Percentiles rank a stretch among this genome's conserved stretches.
phyloP scores from a whole-genome alignment of 768 basidiomycete genomes.

The Cystobasidium onofrii region DNA sequence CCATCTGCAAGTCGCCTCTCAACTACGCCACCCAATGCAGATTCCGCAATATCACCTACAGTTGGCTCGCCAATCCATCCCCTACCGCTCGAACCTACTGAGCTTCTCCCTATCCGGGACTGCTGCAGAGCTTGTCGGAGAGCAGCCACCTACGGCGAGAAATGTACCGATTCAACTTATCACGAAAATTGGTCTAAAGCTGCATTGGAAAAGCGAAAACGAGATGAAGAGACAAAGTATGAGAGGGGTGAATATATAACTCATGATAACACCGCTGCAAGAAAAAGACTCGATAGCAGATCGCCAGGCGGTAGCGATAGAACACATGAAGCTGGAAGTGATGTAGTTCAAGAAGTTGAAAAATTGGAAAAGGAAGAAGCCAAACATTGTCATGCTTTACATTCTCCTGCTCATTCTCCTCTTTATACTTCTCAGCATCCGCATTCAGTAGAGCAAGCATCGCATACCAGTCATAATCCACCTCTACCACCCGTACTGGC shows the following conservation, averaged over 20 bases:
- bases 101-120: not conserved
- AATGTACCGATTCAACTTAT: not conserved
- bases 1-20: not conserved
- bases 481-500: not conserved
- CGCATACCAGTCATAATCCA: not conserved
- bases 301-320: too few species aligned
- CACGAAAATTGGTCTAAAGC: conserved; percentile 4
- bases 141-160: not conserved
- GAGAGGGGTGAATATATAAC: conserved; percentile 4
- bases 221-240: conserved; percentile 3
- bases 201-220: conserved; percentile 10
- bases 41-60: conserved; percentile 1
- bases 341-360: conserved; percentile 2
- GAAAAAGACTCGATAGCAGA: not conserved
- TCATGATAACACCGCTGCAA: not conserved
- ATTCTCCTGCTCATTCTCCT: not conserved
- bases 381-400: not conserved
- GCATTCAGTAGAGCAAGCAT: not conserved
- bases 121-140: not conserved
- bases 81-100: not conserved
- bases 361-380: conserved; percentile 9
- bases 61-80: not conserved
- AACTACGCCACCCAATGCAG: conserved; percentile 2
- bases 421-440: not conserved
- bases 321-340: not conserved